Percentiles rank a stretch among this genome's conserved stretches.
These are phyloP conservation scores for Salix koriyanagi DNA, from an alignment of 345 rosid genomes.

Conservation along the genomic window DNA sequence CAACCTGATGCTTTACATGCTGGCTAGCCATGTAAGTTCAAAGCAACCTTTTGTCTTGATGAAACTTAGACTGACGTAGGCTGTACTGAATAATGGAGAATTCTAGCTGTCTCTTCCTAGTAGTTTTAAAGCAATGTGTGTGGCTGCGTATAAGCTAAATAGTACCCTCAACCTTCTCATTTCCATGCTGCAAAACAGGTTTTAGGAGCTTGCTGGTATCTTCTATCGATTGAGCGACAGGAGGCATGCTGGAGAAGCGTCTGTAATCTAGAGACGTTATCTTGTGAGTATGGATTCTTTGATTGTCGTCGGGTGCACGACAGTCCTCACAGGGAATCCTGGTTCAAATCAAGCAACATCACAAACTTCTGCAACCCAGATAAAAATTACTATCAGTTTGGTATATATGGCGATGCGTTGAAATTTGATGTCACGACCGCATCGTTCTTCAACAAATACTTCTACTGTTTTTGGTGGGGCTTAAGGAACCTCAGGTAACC, in stretches of 20 bases:
- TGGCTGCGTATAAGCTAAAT: background rate
- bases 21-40: slow-evolving; percentile 91
- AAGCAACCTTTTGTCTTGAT: background rate
- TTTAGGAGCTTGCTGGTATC: slow-evolving; percentile 97
- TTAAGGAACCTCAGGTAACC: slow-evolving; percentile 69
- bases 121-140: too few species aligned
- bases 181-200: slow-evolving; percentile 36
- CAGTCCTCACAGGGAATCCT: slow-evolving; percentile 33
- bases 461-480: slow-evolving; percentile 98
- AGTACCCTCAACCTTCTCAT: background rate
- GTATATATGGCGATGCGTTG: slow-evolving; percentile 73
- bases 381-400: slow-evolving; percentile 49
- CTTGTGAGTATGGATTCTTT: slow-evolving; percentile 53
- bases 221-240: slow-evolving; percentile 72
- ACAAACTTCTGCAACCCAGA: slow-evolving; percentile 48
- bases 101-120: too few species aligned
- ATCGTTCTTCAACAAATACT: slow-evolving; percentile 72
- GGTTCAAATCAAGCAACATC: slow-evolving; percentile 69
- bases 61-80: background rate
- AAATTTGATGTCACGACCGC: slow-evolving; percentile 48
- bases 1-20: slow-evolving; percentile 83
- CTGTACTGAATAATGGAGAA: too few species aligned
- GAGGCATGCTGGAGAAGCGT: slow-evolving; percentile 82
- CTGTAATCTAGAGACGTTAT: slow-evolving; percentile 44
- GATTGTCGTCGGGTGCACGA: slow-evolving; percentile 50